Evolutionary conservation across 179 eudicot genomes (phyloP).

Genomic region (Amaranthus tricolor): DNA sequence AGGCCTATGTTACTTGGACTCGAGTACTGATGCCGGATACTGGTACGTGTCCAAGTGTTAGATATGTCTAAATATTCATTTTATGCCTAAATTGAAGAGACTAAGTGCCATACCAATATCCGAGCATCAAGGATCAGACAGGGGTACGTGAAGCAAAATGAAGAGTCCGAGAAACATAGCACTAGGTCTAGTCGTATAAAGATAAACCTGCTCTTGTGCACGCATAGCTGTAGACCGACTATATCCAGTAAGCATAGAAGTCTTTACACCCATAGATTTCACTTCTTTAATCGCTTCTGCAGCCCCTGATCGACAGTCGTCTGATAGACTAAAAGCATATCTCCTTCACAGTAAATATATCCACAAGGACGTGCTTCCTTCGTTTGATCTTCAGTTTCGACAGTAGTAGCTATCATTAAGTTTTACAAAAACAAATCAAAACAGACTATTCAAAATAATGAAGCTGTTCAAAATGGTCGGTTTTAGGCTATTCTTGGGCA

Average conservation of each 20-base stretch:
- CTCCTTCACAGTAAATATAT: conserved; percentile 53
- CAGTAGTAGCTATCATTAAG: conserved; percentile 42
- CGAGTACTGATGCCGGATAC: too few relatives aligned
- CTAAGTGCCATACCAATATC: too few relatives aligned
- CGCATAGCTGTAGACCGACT: conserved; percentile 60
- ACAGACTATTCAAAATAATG: neutral
- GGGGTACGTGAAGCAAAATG: too few relatives aligned
- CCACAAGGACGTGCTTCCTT: conserved; percentile 62
- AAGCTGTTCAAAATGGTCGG: neutral
- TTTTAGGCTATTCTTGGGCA: too few relatives aligned
- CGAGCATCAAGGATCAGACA: too few relatives aligned
- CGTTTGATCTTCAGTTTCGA: conserved; percentile 20
- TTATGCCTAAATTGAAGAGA: too few relatives aligned
- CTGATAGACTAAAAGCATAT: conserved; percentile 64
- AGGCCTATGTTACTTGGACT: too few relatives aligned
- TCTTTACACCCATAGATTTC: conserved; percentile 69
- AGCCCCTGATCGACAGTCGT: conserved; percentile 74
- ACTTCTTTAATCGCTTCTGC: conserved; percentile 66
- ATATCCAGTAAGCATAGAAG: conserved; percentile 89
- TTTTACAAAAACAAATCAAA: neutral
- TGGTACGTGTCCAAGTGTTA: too few relatives aligned
- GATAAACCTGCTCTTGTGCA: conserved; percentile 71
- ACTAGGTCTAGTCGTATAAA: neutral
- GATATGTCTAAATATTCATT: too few relatives aligned
- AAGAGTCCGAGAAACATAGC: too few relatives aligned